These are phyloP conservation scores for Candida glaebosa DNA, from an alignment of 805 yeast species.

Conservation along the genomic window DNA sequence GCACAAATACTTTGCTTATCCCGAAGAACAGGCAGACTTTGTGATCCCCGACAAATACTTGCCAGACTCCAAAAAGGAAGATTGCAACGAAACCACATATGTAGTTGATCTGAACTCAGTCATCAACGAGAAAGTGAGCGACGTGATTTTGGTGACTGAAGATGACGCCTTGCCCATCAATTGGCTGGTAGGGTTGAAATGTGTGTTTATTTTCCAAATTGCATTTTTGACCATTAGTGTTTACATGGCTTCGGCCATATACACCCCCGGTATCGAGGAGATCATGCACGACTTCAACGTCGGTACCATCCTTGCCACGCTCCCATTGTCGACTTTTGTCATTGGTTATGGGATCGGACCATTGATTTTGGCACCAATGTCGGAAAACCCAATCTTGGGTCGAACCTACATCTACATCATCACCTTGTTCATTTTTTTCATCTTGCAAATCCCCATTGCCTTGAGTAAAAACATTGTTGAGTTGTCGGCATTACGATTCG, in stretches of 20 bases:
- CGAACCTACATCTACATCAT: conserved; percentile 47
- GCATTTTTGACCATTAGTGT: conserved; percentile 47
- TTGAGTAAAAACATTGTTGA: conserved; percentile 48
- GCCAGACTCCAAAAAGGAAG: conserved; percentile 4
- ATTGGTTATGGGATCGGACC: conserved; percentile 64
- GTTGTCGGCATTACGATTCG: conserved; percentile 46
- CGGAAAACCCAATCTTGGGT: conserved; percentile 53
- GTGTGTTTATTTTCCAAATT: conserved; percentile 35
- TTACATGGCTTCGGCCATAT: conserved; percentile 55
- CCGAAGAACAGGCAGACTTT: conserved; percentile 28
- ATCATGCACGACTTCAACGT: conserved; percentile 45
- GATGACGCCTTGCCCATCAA: conserved; percentile 56
- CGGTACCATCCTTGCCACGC: conserved; percentile 40
- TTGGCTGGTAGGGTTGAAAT: conserved; percentile 47
- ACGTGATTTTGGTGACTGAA: conserved; percentile 18
- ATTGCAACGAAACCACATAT: background rate
- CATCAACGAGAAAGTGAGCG: background rate
- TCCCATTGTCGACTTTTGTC: conserved; percentile 54
- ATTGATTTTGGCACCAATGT: conserved; percentile 53
- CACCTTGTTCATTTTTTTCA: conserved; percentile 44
- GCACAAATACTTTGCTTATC: conserved; percentile 19
- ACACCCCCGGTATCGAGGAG: conserved; percentile 48
- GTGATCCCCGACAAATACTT: conserved; percentile 30
- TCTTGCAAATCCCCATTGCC: conserved; percentile 58
- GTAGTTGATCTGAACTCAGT: background rate